Evolutionary conservation across 1,284 basidiomycete species (phyloP).

Genomic region (Sanghuangporus sanghuang): DNA sequence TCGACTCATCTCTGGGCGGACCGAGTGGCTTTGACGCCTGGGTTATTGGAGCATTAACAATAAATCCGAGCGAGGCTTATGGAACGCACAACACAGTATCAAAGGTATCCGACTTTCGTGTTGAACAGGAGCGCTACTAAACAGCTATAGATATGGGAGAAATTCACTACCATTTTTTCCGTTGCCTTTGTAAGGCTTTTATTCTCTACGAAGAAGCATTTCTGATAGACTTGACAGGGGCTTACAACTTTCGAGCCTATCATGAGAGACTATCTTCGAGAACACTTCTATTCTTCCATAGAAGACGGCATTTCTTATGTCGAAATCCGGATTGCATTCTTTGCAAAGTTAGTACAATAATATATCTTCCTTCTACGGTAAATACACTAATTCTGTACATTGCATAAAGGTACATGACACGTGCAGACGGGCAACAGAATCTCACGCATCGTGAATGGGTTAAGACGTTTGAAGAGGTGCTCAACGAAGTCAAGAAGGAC

Average conservation of each 20-base stretch:
- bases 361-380: neutral
- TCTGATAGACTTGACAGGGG: conserved; percentile 18
- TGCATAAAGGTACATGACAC: conserved; percentile 37
- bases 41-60: conserved; percentile 52
- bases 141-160: conserved; percentile 60
- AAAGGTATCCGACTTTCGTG: conserved; percentile 38
- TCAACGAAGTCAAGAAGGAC: conserved; percentile 51
- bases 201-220: neutral
- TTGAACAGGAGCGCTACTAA: neutral
- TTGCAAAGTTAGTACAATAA: conserved; percentile 37
- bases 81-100: conserved; percentile 60
- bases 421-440: conserved; percentile 50
- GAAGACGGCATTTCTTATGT: conserved; percentile 72
- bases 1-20: conserved; percentile 48
- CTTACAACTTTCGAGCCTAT: conserved; percentile 53
- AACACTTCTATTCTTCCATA: conserved; percentile 58
- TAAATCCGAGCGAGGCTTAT: conserved; percentile 66
- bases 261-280: conserved; percentile 50
- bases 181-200: conserved; percentile 38
- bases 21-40: conserved; percentile 62
- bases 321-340: conserved; percentile 68
- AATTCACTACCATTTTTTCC: conserved; percentile 50
- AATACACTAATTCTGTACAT: neutral
- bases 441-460: conserved; percentile 61
- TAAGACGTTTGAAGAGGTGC: conserved; percentile 47